Conservation (phyloP, 345 rosid species). For the Populus alba region DNA sequence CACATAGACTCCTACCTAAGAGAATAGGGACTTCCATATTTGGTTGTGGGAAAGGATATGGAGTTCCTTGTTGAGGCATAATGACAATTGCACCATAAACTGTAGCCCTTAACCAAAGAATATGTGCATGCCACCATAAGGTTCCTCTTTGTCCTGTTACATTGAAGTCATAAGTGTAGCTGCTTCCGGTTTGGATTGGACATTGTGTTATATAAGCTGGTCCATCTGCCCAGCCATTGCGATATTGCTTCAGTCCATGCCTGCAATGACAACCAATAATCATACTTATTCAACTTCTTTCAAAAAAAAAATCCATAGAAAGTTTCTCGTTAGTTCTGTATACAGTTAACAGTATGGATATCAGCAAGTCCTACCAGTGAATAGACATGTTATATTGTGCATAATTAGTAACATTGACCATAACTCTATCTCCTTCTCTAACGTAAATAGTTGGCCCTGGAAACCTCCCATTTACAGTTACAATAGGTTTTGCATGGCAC, state of each 20-base stretch:
- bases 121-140: background rate
- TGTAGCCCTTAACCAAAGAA: background rate
- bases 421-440: too few species aligned
- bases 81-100: background rate
- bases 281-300: too few species aligned
- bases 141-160: background rate
- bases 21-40: background rate
- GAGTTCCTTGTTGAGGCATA: background rate
- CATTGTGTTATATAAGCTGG: background rate
- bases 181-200: background rate
- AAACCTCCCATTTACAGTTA: too few species aligned
- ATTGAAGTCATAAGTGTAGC: background rate
- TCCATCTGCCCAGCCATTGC: background rate
- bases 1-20: background rate
- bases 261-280: background rate
- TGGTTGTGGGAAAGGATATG: background rate
- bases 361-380: background rate
- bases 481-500: too few species aligned
- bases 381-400: background rate
- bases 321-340: too few species aligned
- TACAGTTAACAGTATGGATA: too few species aligned
- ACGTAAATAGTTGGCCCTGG: too few species aligned
- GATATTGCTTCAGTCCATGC: background rate
- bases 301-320: too few species aligned
- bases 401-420: too few species aligned